These are phyloP conservation scores for Neofusicoccum cordaticola DNA, from an alignment of 2,329 filamentous ascomycete species.

Conservation along the genomic window DNA sequence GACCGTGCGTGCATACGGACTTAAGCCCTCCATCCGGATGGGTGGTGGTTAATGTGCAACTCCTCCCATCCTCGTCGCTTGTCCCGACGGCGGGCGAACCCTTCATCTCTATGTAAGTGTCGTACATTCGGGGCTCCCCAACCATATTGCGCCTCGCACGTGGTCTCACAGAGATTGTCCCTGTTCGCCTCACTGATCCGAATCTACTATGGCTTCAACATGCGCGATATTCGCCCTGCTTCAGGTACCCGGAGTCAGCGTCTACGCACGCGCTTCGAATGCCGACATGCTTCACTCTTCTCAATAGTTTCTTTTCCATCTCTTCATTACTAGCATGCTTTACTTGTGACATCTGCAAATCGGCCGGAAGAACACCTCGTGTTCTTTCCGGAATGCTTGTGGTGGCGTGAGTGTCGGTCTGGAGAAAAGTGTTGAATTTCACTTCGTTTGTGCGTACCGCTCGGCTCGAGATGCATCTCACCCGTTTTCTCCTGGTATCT, in stretches of 20 bases:
- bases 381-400: not conserved
- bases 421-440: slow-evolving; percentile 10
- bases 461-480: not conserved
- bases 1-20: slow-evolving; percentile 12
- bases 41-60: slow-evolving; percentile 5
- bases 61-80: slow-evolving; percentile 1
- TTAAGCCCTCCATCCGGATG: slow-evolving; percentile 3
- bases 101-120: slow-evolving; percentile 4
- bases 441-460: not conserved
- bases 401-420: not conserved
- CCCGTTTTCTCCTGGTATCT: not conserved
- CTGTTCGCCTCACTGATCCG: not conserved
- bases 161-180: not conserved
- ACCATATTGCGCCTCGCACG: not conserved
- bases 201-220: not conserved
- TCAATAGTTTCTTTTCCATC: not conserved
- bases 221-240: not conserved
- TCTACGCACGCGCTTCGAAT: not conserved
- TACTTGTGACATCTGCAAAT: not conserved
- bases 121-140: not conserved
- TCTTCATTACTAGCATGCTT: not conserved
- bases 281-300: not conserved
- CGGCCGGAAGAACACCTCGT: not conserved
- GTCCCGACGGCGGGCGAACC: not conserved
- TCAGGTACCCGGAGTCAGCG: not conserved